Evolutionary conservation across 2,329 filamentous ascomycete species (phyloP), one percentile per base, ranked within the genome.

Genomic region (Exophiala lecanii-corni): DNA sequence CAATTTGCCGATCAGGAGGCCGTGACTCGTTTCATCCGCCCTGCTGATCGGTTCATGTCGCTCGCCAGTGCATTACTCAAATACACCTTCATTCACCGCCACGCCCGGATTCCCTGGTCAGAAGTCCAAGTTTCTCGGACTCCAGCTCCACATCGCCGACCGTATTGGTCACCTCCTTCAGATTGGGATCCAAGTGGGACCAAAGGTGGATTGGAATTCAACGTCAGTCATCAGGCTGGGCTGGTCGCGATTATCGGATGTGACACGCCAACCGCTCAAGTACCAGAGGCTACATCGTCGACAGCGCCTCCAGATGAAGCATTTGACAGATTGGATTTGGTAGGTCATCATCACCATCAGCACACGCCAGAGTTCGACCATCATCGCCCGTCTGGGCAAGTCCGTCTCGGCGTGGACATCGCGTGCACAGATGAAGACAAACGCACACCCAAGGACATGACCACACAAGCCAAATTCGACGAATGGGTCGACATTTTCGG

Each of bases 221-320:
- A 83, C 50, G 70, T 82, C 41, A 79, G 74, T 21, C 79, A 83
- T 50, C 79, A 83, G 60, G 77, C 76, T 13, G 78, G 76, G 0
- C 62, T 83, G 3, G 76, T 81, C n/a, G 70, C 71, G 1, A 62
- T 83, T 4, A 73, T 79, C 1, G 76, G 79, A 9, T 69, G 65
- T 15, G 51, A 59, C 6, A 58, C 58, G 5, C 57, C 57, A 12
- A 50, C 41, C 9, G 35, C 39, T 5, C 50, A 53, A 36, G 23
- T 46, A 10, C 42, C 49, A 7, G 41, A 23, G 18, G 23, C 39
- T 13, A 17, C 34, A 34, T 39, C 28, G 20, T 41, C 43, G 21
- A 40, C 25, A 16, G 45, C 44, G 21, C 39, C 44, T 12, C 41
- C 44, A 3, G 31, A 36, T 5, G 35, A 39, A 9, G 34, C 32